These are phyloP conservation scores for Cercospora nicotianae DNA, from an alignment of 2,329 filamentous ascomycete genomes.

Conservation along the genomic window DNA sequence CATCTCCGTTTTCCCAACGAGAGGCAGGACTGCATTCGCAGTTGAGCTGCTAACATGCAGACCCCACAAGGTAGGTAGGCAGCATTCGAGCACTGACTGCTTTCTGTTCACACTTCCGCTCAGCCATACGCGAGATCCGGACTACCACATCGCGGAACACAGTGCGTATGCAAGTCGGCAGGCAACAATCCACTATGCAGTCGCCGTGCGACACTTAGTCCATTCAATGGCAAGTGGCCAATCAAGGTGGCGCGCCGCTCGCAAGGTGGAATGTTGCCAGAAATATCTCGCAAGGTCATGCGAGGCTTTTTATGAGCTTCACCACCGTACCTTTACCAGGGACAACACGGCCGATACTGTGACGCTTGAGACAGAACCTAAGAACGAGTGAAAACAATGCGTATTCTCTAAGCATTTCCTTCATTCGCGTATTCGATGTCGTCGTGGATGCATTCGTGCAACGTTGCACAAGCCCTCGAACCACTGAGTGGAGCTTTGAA, in stretches of 20 bases:
- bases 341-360: not conserved
- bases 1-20: not conserved
- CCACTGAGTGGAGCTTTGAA: not conserved
- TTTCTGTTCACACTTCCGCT: not conserved
- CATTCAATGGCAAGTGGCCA: not conserved
- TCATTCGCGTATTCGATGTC: not conserved
- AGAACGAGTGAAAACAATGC: not conserved
- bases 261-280: not conserved
- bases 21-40: not conserved
- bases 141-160: not conserved
- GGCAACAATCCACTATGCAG: not conserved
- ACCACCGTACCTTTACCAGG: not conserved
- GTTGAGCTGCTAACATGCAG: not conserved
- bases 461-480: not conserved
- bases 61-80: not conserved
- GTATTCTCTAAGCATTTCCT: slow-evolving; percentile 1
- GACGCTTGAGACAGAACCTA: not conserved
- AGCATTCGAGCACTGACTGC: not conserved
- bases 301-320: not conserved
- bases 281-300: not conserved
- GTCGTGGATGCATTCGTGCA: not conserved
- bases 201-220: not conserved
- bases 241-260: not conserved
- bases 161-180: not conserved
- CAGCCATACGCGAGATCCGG: not conserved